phyloP scores from a whole-genome alignment of 176 grass and related monocot genomes.

The Neostapfia colusana region DNA sequence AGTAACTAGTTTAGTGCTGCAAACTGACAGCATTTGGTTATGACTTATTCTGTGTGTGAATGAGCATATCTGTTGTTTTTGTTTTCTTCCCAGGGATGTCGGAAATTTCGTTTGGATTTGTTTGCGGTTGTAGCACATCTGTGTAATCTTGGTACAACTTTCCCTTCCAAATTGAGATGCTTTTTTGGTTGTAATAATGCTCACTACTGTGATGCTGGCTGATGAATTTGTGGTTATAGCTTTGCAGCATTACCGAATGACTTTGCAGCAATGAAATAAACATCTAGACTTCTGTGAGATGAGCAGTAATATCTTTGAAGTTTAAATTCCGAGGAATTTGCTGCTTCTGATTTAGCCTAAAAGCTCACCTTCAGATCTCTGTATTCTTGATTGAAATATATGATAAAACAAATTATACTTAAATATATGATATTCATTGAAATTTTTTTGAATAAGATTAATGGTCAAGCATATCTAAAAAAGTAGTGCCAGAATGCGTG shows the following conservation, averaged over 20 bases:
- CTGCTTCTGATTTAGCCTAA: background rate
- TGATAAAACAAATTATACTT: no score
- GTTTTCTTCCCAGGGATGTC: conserved; percentile 29
- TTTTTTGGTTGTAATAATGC: background rate
- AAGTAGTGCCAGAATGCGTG: no score
- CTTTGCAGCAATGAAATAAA: background rate
- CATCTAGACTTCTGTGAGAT: background rate
- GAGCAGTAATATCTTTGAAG: background rate
- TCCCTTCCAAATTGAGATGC: background rate
- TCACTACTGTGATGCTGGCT: background rate
- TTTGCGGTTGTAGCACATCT: conserved; percentile 24
- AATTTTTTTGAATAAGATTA: no score
- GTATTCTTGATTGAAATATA: background rate
- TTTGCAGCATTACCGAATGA: background rate
- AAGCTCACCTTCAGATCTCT: background rate
- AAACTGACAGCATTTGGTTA: conserved; percentile 45
- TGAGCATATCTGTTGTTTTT: conserved; percentile 33
- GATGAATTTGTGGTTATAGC: background rate
- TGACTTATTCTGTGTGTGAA: background rate
- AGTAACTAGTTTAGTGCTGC: conserved; percentile 47
- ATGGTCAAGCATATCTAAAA: no score
- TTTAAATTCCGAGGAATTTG: background rate
- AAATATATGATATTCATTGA: no score
- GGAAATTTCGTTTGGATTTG: conserved; percentile 28
- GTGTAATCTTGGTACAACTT: conserved; percentile 28